Evolutionary conservation across 2,329 filamentous ascomycete species (phyloP).

Genomic region (Pseudogymnoascus sp.): DNA sequence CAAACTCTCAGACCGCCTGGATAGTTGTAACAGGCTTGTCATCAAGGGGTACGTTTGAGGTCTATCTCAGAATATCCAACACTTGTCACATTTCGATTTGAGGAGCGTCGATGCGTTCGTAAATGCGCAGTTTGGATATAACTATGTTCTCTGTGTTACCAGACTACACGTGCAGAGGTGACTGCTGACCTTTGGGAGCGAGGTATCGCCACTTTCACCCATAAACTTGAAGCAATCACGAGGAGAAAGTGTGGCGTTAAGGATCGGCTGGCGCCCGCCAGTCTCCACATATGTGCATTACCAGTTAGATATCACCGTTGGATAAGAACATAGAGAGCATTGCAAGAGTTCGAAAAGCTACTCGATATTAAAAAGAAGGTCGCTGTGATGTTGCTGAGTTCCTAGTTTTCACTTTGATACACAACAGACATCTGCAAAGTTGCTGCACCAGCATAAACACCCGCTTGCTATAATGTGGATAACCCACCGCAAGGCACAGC

Average conservation of each 20-base stretch:
- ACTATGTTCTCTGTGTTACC: not conserved
- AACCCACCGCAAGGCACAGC: conserved; percentile 10
- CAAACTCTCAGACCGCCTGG: not conserved
- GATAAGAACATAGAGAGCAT: not conserved
- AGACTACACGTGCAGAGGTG: not conserved
- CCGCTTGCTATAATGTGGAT: conserved; percentile 2
- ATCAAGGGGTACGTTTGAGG: conserved; percentile 6
- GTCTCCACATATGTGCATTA: conserved; percentile 1
- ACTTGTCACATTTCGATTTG: not conserved
- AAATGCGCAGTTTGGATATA: not conserved
- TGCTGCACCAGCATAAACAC: conserved; percentile 6
- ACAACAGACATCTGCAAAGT: not conserved
- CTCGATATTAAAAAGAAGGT: not conserved
- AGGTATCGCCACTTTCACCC: not conserved
- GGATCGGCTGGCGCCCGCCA: not conserved
- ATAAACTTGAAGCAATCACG: conserved; percentile 10
- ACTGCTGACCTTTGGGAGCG: not conserved
- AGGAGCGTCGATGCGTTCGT: not conserved
- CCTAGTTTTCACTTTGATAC: not conserved
- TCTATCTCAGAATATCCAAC: not conserved
- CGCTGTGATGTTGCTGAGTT: not conserved
- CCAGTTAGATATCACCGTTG: not conserved
- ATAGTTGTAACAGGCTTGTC: not conserved
- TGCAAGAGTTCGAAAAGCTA: not conserved
- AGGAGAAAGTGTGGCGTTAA: not conserved